Conservation (phyloP, 768 basidiomycete species). For the Amanita pallidorosea region DNA sequence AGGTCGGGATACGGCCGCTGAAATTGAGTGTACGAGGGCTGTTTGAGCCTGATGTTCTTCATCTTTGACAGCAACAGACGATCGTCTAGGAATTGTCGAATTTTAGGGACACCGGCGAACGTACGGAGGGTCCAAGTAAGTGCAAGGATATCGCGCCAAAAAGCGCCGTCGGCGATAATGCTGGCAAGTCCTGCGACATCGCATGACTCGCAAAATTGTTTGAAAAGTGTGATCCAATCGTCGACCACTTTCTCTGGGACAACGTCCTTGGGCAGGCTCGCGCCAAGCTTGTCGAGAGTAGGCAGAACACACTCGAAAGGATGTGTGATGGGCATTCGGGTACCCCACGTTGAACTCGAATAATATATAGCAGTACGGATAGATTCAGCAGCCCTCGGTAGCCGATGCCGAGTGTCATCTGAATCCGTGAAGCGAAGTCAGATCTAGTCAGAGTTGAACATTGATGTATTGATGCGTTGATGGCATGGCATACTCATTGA, state of each 20-base stretch:
- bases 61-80: conserved; percentile 23
- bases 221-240: conserved; percentile 1
- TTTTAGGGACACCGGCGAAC: conserved; percentile 30
- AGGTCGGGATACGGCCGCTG: conserved; percentile 39
- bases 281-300: conserved; percentile 5
- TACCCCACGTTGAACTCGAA: too few relatives aligned
- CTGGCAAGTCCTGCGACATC: not conserved
- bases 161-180: conserved; percentile 16
- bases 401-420: too few relatives aligned
- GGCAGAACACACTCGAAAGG: conserved; percentile 1
- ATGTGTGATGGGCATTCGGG: conserved; percentile 1
- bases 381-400: too few relatives aligned
- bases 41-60: conserved; percentile 15
- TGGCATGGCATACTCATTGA: too few relatives aligned
- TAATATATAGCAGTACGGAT: too few relatives aligned
- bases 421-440: too few relatives aligned
- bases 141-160: conserved; percentile 51
- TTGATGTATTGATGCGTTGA: too few relatives aligned
- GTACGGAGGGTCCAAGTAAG: conserved; percentile 58
- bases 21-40: conserved; percentile 11
- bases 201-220: not conserved
- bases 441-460: too few relatives aligned
- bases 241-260: not conserved
- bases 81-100: conserved; percentile 34
- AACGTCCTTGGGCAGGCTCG: not conserved